These are phyloP conservation scores for Microstegium vimineum DNA, from an alignment of 176 grass and related monocot species.

Conservation along the genomic window DNA sequence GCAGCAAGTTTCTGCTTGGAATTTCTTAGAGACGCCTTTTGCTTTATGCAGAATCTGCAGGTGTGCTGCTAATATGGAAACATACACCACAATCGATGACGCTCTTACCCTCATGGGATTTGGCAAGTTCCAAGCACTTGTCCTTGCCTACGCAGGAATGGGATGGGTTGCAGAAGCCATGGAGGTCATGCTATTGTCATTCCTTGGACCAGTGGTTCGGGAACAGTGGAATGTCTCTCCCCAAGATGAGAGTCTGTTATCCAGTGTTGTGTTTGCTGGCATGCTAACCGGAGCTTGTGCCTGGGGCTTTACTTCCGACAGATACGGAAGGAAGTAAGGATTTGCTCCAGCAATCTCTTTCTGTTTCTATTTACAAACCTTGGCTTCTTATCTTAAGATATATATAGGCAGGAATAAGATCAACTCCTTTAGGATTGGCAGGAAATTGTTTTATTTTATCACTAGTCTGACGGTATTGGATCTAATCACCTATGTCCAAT, in stretches of 20 bases:
- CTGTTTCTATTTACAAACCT: neutral
- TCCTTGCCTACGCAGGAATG: constrained; percentile 65
- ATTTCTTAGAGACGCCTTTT: neutral
- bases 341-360: neutral
- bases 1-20: neutral
- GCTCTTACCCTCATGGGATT: constrained; percentile 62
- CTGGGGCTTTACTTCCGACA: constrained; percentile 68
- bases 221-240: constrained; percentile 54
- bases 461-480: neutral
- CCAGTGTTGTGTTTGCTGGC: constrained; percentile 68
- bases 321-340: constrained; percentile 58
- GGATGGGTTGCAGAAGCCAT: constrained; percentile 67
- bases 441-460: neutral
- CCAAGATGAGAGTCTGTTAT: constrained; percentile 56
- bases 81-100: constrained; percentile 62
- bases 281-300: constrained; percentile 46
- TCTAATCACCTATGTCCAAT: neutral
- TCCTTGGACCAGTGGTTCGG: constrained; percentile 51
- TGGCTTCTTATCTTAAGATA: neutral
- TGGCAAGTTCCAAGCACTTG: constrained; percentile 64
- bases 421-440: neutral
- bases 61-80: constrained; percentile 33
- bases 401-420: neutral
- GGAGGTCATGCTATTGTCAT: constrained; percentile 72
- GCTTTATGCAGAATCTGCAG: neutral